These are phyloP conservation scores for Globisporangium uncinulatum DNA, from an alignment of 352 stramenopile genomes.

Conservation along the genomic window DNA sequence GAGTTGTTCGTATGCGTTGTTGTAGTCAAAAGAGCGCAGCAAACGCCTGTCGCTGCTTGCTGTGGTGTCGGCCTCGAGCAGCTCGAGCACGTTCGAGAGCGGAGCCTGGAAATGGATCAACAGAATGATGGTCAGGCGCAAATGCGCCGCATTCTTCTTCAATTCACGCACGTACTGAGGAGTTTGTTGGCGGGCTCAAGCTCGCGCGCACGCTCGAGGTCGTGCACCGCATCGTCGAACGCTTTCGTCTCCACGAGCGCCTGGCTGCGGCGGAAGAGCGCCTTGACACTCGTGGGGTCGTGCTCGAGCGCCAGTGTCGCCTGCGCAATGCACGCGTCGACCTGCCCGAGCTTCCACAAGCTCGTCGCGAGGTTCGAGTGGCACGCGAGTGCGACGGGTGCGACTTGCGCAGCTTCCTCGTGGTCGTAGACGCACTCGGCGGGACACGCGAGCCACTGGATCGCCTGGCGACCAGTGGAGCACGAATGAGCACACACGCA, in stretches of 20 bases:
- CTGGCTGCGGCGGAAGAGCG: constrained; percentile 60
- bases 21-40: constrained; percentile 22
- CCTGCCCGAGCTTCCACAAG: constrained; percentile 38
- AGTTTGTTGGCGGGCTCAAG: constrained; percentile 42
- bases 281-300: constrained; percentile 49
- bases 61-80: constrained; percentile 26
- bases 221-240: constrained; percentile 46
- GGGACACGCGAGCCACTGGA: constrained; percentile 54
- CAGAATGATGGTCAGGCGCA: not conserved
- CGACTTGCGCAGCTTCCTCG: constrained; percentile 26
- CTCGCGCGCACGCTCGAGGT: constrained; percentile 31
- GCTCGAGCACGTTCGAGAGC: constrained; percentile 19
- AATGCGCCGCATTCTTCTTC: too few species aligned
- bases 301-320: constrained; percentile 37
- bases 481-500: too few species aligned
- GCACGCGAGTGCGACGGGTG: constrained; percentile 34
- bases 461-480: constrained; percentile 17
- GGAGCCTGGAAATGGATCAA: constrained; percentile 9
- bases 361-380: constrained; percentile 61
- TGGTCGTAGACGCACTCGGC: constrained; percentile 27
- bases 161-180: constrained; percentile 23
- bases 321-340: constrained; percentile 43
- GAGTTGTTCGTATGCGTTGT: not conserved
- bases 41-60: constrained; percentile 39
- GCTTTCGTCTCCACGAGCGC: constrained; percentile 47